A percentile compares a stretch with the other conserved stretches of the same genome.
Evolutionary conservation across 495 filamentous ascomycete genomes (phyloP).

Genomic region (Neurospora africana): DNA sequence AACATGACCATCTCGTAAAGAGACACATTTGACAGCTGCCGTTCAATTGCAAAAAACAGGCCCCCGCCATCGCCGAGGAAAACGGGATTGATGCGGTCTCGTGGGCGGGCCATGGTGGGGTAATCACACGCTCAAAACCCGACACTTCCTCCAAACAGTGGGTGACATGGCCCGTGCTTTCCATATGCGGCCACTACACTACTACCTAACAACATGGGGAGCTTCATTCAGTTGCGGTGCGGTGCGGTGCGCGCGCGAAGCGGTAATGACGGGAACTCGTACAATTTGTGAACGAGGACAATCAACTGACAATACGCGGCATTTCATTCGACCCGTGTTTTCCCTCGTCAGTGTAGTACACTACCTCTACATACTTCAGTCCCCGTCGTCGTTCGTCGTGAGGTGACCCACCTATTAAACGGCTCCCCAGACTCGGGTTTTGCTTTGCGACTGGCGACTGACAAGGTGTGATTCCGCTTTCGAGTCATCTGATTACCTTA

Average conservation of each 20-base stretch:
- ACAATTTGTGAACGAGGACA: background rate
- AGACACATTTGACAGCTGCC: background rate
- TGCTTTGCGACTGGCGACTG: background rate
- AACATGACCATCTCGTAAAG: background rate
- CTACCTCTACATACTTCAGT: background rate
- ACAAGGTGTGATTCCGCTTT: background rate
- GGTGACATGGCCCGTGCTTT: background rate
- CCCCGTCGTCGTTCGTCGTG: background rate
- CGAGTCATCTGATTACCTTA: conserved; percentile 4
- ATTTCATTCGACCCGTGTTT: conserved; percentile 8
- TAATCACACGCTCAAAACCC: background rate
- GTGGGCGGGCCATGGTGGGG: background rate
- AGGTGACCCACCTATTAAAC: background rate
- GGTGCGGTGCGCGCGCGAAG: background rate
- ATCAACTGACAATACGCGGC: background rate
- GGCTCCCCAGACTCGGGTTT: background rate
- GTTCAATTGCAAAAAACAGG: background rate
- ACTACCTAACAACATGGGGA: background rate
- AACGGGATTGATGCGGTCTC: background rate
- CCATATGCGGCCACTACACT: background rate
- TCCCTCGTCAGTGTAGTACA: conserved; percentile 5
- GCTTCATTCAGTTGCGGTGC: background rate
- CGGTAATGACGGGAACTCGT: background rate
- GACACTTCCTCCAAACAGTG: background rate
- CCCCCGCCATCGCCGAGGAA: background rate